Evolutionary conservation across 495 filamentous ascomycete genomes (phyloP).

Genomic region (Xylaria sp.): DNA sequence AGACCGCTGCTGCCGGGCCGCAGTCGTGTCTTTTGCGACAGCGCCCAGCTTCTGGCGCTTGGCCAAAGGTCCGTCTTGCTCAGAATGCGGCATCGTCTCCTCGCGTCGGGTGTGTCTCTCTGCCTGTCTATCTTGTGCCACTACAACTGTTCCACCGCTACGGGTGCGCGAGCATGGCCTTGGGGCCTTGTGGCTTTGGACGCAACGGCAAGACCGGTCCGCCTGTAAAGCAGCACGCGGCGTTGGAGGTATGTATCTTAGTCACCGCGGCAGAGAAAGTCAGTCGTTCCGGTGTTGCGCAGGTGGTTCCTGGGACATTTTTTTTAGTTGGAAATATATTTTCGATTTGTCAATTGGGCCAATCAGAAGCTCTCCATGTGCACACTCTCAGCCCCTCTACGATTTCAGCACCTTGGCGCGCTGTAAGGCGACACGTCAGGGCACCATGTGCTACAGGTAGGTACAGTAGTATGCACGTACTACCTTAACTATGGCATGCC

Average conservation of each 20-base stretch:
- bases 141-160: not conserved
- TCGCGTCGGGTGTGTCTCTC: not conserved
- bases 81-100: conserved; percentile 54
- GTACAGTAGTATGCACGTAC: no score
- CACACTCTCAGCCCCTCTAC: conserved; percentile 1
- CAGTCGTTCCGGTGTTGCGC: not conserved
- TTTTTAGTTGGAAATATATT: conserved; percentile 22
- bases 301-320: conserved; percentile 10
- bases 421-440: not conserved
- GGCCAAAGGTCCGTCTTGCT: conserved; percentile 59
- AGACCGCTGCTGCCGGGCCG: conserved; percentile 60
- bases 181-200: not conserved
- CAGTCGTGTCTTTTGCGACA: conserved; percentile 43
- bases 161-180: not conserved
- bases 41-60: conserved; percentile 71
- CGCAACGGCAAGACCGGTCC: not conserved
- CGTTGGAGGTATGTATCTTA: not conserved
- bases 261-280: not conserved
- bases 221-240: not conserved
- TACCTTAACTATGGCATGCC: not conserved
- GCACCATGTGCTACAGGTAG: not conserved
- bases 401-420: not conserved
- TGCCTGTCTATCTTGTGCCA: not conserved
- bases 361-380: conserved; percentile 14
- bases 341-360: conserved; percentile 7